Percentiles rank a stretch among this genome's conserved stretches.
Evolutionary conservation across 306 rosid genomes (phyloP).

Genomic region (Dalbergia cochinchinensis): DNA sequence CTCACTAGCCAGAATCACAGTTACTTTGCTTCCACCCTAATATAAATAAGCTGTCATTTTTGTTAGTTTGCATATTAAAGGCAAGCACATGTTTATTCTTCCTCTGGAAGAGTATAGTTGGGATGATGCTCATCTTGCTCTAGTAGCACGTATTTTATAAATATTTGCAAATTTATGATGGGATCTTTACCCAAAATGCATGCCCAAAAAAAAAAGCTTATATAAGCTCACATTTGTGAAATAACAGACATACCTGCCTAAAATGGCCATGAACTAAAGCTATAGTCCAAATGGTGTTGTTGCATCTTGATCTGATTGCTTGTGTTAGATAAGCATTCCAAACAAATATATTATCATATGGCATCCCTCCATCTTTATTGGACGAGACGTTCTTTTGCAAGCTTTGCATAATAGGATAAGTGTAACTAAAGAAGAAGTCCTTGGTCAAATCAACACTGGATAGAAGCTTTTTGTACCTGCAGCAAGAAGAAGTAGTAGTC

Average conservation of each 20-base stretch:
- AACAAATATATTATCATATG: constrained; percentile 87
- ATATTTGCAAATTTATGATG: not conserved
- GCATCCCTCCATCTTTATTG: constrained; percentile 68
- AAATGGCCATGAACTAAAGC: constrained; percentile 97
- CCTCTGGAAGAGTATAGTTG: not conserved
- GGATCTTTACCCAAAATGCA: constrained; percentile 25
- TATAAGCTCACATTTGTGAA: constrained; percentile 4
- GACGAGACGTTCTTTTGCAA: constrained; percentile 81
- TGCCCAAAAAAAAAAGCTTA: constrained; percentile 30
- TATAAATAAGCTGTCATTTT: not conserved
- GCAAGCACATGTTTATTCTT: not conserved
- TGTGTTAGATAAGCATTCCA: constrained; percentile 95
- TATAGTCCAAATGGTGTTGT: constrained; percentile 91
- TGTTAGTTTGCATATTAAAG: constrained; percentile 10
- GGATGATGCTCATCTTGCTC: constrained; percentile 28
- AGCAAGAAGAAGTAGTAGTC: constrained; percentile 13
- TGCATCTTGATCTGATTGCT: constrained; percentile 88
- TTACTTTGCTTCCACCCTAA: not conserved
- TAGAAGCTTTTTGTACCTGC: constrained; percentile 91
- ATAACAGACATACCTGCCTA: constrained; percentile 70
- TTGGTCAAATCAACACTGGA: constrained; percentile 94
- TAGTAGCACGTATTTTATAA: not conserved
- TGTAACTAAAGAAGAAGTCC: constrained; percentile 94
- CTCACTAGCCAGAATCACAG: not conserved
- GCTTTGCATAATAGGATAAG: constrained; percentile 97